A percentile compares a stretch with the other conserved stretches of the same genome.
These are phyloP conservation scores for Pythium plurisporium DNA, from an alignment of 352 stramenopile genomes.

Conservation along the genomic window DNA sequence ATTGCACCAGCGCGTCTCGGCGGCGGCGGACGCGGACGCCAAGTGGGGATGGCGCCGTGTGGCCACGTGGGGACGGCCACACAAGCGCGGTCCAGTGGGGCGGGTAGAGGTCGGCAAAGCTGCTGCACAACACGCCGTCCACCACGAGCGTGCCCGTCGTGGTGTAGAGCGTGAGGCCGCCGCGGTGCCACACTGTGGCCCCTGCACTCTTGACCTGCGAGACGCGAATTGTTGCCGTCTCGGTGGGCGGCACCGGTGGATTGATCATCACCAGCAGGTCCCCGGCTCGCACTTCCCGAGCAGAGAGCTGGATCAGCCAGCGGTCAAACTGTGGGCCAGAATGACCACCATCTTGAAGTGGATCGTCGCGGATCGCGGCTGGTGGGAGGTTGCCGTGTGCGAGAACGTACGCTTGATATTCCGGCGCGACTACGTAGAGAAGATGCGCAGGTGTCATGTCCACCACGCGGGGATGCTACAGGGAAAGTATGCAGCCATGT, in stretches of 20 bases:
- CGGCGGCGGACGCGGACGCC: neutral
- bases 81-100: neutral
- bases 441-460: slow-evolving; percentile 20
- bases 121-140: slow-evolving; percentile 66
- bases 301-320: slow-evolving; percentile 38
- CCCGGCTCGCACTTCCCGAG: slow-evolving; percentile 38
- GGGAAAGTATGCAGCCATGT: too few species aligned
- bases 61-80: neutral
- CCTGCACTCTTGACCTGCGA: slow-evolving; percentile 31
- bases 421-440: slow-evolving; percentile 13
- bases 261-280: slow-evolving; percentile 40
- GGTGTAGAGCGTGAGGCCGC: slow-evolving; percentile 61
- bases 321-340: neutral
- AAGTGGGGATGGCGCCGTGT: neutral
- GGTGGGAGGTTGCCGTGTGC: neutral
- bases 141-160: slow-evolving; percentile 63
- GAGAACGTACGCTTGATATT: neutral
- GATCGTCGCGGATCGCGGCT: neutral
- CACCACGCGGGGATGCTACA: too few species aligned
- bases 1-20: slow-evolving; percentile 35
- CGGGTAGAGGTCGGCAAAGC: slow-evolving; percentile 72
- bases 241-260: neutral
- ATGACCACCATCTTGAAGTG: neutral
- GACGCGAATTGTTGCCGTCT: neutral
- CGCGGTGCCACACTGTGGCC: slow-evolving; percentile 14